Evolutionary conservation across 2,329 filamentous ascomycete genomes (phyloP).

Genomic region (Capronia coronata): DNA sequence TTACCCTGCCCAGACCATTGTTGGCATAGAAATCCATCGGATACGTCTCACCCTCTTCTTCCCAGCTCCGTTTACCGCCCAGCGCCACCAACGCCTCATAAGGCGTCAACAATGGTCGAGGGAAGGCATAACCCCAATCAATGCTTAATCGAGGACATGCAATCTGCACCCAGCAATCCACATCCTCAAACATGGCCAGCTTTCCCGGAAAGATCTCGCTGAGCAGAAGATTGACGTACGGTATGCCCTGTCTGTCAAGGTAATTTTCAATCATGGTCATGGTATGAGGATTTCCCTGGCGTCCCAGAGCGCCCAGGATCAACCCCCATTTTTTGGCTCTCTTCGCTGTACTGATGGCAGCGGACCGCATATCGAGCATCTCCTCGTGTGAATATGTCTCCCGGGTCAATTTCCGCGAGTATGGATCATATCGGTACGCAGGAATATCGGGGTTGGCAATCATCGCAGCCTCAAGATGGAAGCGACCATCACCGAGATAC

Average conservation of each 20-base stretch:
- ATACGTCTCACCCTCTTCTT: conserved; percentile 58
- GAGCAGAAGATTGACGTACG: conserved; percentile 76
- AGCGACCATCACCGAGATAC: conserved; percentile 86
- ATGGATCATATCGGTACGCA: conserved; percentile 94
- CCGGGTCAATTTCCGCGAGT: conserved; percentile 81
- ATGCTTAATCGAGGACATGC: conserved; percentile 95
- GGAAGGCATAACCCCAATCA: conserved; percentile 97
- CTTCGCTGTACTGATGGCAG: conserved; percentile 69
- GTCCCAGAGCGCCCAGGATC: conserved; percentile 83
- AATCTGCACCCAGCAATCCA: conserved; percentile 97
- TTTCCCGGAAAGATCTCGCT: conserved; percentile 97
- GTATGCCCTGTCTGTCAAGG: conserved; percentile 64
- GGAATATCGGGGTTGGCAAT: conserved; percentile 90
- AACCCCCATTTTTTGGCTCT: conserved; percentile 85
- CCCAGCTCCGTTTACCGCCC: conserved; percentile 70
- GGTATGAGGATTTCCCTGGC: conserved; percentile 93
- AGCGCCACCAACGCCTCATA: conserved; percentile 93
- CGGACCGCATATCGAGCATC: conserved; percentile 72
- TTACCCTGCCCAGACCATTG: conserved; percentile 80
- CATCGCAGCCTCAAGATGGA: conserved; percentile 97
- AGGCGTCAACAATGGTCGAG: conserved; percentile 78
- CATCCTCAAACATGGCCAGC: conserved; percentile 83
- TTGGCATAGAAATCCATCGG: conserved; percentile 98
- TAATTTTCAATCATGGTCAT: conserved; percentile 77
- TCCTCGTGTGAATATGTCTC: conserved; percentile 89